Percentiles rank a stretch among this genome's conserved stretches.
phyloP scores from a whole-genome alignment of 345 rosid species.

The Iberis pinnata region DNA sequence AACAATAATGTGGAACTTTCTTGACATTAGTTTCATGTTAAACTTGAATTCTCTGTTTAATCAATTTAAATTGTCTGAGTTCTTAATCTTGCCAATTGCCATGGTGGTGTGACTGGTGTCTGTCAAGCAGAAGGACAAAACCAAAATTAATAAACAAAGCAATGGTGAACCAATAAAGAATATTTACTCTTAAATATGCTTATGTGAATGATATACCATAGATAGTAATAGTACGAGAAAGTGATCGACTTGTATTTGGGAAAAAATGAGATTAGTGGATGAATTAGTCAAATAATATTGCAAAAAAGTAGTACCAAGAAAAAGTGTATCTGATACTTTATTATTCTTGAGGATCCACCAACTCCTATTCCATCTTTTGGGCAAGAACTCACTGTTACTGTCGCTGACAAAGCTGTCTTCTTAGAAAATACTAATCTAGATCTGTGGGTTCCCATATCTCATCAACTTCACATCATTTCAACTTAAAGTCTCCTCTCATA shows the following conservation, averaged over 20 bases:
- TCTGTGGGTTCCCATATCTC: too few species aligned
- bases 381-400: constrained; percentile 21
- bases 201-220: constrained; percentile 9
- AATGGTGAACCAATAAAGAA: too few species aligned
- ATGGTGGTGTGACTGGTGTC: too few species aligned
- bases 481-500: background rate
- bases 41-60: too few species aligned
- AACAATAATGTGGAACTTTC: too few species aligned
- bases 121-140: too few species aligned
- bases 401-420: constrained; percentile 19
- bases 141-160: too few species aligned
- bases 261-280: constrained; percentile 17
- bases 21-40: too few species aligned
- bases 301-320: too few species aligned
- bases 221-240: constrained; percentile 5
- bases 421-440: too few species aligned
- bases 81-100: too few species aligned
- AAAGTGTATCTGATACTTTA: constrained; percentile 14
- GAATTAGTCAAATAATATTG: constrained; percentile 21
- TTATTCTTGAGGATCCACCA: constrained; percentile 21
- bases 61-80: too few species aligned
- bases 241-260: constrained; percentile 1
- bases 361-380: constrained; percentile 12
- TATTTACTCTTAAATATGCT: background rate
- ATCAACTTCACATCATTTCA: constrained; percentile 20